Conservation (phyloP, 1,139 yeast genomes). For the Sugiyamaella neomexicana region DNA sequence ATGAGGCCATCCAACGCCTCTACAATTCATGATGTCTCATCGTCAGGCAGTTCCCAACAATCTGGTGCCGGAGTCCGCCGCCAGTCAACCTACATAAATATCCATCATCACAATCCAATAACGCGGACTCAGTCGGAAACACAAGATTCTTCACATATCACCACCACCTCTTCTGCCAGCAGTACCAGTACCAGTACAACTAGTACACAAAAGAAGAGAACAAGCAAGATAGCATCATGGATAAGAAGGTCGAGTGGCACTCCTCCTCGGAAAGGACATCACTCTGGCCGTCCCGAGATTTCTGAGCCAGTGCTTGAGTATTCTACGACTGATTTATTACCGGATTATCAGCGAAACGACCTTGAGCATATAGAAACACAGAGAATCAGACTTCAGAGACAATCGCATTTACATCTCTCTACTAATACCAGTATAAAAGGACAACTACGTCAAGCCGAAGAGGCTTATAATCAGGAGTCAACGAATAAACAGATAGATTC, state of each 20-base stretch:
- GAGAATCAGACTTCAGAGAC: constrained; percentile 2
- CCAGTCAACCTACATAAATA: constrained; percentile 11
- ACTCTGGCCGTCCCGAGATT: constrained; percentile 23
- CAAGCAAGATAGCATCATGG: constrained; percentile 26
- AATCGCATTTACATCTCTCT: constrained; percentile 5
- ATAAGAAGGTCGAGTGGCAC: constrained; percentile 17
- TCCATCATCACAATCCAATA: constrained; percentile 13
- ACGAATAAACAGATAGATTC: not conserved
- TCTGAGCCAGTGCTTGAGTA: constrained; percentile 32
- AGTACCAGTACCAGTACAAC: not conserved
- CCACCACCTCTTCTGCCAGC: too few relatives aligned
- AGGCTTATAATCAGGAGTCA: not conserved
- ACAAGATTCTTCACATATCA: not conserved
- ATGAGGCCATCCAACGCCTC: not conserved
- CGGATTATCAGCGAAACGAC: constrained; percentile 20
- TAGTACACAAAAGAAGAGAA: constrained; percentile 17
- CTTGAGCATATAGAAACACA: constrained; percentile 6
- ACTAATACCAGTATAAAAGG: constrained; percentile 9
- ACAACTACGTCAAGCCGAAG: constrained; percentile 10
- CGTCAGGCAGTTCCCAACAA: not conserved
- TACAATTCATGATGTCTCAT: not conserved
- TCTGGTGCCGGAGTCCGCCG: constrained; percentile 9
- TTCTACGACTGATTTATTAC: constrained; percentile 31
- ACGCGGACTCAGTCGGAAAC: not conserved
- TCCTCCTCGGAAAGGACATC: constrained; percentile 1